A percentile compares a stretch with the other conserved stretches of the same genome.
Evolutionary conservation across 345 rosid genomes (phyloP).

Genomic region (Bretschneidera sinensis): DNA sequence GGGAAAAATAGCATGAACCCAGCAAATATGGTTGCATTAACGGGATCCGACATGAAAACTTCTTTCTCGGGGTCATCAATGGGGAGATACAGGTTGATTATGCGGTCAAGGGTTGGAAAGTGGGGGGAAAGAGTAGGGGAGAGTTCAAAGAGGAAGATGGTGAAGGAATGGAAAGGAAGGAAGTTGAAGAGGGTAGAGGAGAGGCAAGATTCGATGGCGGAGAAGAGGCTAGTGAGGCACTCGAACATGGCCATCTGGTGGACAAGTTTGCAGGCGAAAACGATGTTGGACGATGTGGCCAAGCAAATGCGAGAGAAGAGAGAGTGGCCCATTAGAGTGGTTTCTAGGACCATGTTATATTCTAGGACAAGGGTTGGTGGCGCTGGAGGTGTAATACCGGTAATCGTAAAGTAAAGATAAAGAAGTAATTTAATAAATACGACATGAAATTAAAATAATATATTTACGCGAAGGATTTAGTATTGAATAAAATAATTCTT

Average conservation of each 20-base stretch:
- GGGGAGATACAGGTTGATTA: constrained; percentile 43
- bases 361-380: constrained; percentile 65
- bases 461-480: no score
- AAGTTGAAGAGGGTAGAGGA: constrained; percentile 64
- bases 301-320: constrained; percentile 84
- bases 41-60: constrained; percentile 31
- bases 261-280: constrained; percentile 77
- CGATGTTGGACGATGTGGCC: constrained; percentile 65
- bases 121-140: constrained; percentile 37
- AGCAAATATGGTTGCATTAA: constrained; percentile 41
- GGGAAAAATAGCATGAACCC: constrained; percentile 87
- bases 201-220: constrained; percentile 79
- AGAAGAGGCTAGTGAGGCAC: constrained; percentile 52
- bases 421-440: no score
- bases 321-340: constrained; percentile 41
- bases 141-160: constrained; percentile 75
- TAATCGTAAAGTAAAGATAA: no score
- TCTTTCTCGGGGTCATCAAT: constrained; percentile 51
- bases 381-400: no score
- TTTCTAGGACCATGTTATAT: constrained; percentile 37
- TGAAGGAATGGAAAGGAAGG: constrained; percentile 76
- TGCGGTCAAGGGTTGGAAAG: constrained; percentile 36
- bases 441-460: no score
- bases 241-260: constrained; percentile 91
- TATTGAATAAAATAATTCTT: no score